Evolutionary conservation across 148 eudicot genomes (phyloP), one percentile per base, ranked within the genome.

Genomic region (Cornus florida): DNA sequence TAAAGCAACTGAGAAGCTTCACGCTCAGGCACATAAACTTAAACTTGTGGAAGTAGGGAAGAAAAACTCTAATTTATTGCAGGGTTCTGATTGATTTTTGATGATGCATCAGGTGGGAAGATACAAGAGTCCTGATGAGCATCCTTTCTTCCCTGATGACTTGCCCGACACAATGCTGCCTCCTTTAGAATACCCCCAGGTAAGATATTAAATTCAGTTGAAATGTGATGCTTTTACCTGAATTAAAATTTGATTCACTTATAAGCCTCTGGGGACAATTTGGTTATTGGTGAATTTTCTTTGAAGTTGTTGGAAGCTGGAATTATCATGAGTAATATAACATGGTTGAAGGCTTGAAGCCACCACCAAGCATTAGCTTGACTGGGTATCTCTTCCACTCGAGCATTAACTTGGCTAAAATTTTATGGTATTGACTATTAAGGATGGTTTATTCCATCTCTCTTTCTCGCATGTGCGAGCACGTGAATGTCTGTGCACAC

Each of bases 51-150:
- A 71, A 73, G 43, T 12, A 23, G 31, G 38, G 53, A 13, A 81
- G 64, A 74, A 22, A 32, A 20, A 71, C 32, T 65, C 20, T 56
- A 33, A 60, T 70, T 60, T 71, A 41, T 46, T 68, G 33, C 64
- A 74, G 33, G 68, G 23, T 65, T 82, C 78, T 75, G 28, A 72
- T 71, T 32, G 14, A 23, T 50, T 71, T 85, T 72, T 35, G 7
- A 6, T 73, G 5, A 43, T 11, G 19, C 70, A 35, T 43, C 81
- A 96, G 99, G 97, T 89, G 75, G 99, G 99, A 75, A 86, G 99
- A 81, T 96, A 92, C 77, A 81, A 81, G 83, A 88, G 97, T 85
- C 99, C 98, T 0, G 97, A 96, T 80, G 99, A 96, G 81, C 99
- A 93, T 88, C 95, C 98, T 65, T 96, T 96, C 87, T 96, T 91